Percentiles rank a stretch among this genome's conserved stretches.
Evolutionary conservation across 2,329 filamentous ascomycete genomes (phyloP).

Genomic region (Neonectria punicea): DNA sequence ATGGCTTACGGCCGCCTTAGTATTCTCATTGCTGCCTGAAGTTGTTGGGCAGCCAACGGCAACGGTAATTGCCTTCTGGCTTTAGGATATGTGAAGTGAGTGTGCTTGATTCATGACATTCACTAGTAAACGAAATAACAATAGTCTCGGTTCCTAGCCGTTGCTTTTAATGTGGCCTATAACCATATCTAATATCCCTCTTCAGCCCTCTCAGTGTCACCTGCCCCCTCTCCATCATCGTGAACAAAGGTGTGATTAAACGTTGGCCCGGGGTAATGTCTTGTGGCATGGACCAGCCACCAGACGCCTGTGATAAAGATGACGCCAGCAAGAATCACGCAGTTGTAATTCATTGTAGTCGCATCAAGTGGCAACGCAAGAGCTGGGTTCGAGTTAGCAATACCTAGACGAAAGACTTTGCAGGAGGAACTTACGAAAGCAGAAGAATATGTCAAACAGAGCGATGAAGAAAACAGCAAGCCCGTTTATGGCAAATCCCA

Average conservation of each 20-base stretch:
- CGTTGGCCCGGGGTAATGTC: conserved; percentile 34
- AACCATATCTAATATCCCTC: neutral
- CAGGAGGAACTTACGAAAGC: conserved; percentile 37
- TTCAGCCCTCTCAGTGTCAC: neutral
- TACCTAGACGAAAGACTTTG: neutral
- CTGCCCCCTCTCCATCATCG: conserved; percentile 10
- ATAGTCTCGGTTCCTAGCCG: neutral
- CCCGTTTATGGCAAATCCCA: conserved; percentile 29
- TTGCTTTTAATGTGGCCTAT: neutral
- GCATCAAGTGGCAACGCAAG: conserved; percentile 35
- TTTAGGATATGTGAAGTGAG: no score
- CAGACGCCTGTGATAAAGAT: conserved; percentile 31
- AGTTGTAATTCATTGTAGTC: conserved; percentile 42
- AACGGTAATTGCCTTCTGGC: no score
- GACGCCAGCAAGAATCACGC: conserved; percentile 33
- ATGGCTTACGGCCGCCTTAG: no score
- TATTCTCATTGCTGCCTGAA: no score
- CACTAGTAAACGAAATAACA: neutral
- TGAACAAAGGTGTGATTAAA: conserved; percentile 14
- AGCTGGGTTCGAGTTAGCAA: conserved; percentile 25
- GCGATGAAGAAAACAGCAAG: conserved; percentile 32
- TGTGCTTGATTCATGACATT: no score
- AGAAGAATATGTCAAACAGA: conserved; percentile 41
- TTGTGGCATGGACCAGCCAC: conserved; percentile 37
- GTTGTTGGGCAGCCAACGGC: no score